Base-by-base conservation (phyloP, 495 filamentous ascomycete genomes). In the Niebla homalea region DNA sequence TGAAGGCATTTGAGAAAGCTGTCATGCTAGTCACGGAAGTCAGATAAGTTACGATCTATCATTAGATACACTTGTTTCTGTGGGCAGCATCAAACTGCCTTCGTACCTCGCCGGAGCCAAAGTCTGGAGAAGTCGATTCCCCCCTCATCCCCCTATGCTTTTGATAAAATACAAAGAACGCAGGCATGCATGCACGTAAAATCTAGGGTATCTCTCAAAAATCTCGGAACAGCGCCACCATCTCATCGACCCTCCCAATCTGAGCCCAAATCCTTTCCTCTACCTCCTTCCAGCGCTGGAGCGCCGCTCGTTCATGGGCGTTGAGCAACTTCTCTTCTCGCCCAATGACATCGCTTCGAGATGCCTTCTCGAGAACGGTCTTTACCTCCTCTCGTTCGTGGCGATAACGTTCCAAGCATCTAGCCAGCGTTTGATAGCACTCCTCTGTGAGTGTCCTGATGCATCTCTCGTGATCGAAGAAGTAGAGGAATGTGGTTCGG, bases 371-470 rank as follows among this genome's bases (percentile, higher is more conserved):
- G 0, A 97, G 64, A 20, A 93, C 75, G 19, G 75, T 74, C 55
- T 76, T 73, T 14, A 81, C 72, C 46, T 81, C 77, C 21, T 72
- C 70, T 21, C 79, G 74, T 63, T 95, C 87, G 36, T 81, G 77
- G 35, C 77, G 74, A 21, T 85, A 68, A 12, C 86, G 78, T 62
- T 94, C 86, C 45, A 96, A 57, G 39, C 79, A 81, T 36, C 87
- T 77, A n/a, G 84, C 76, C 88, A 97, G 94, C 12, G 81, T 77
- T 61, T 89, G 89, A 70, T 94, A 96, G 10, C 79, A 77, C 50
- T 84, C 81, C 39, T 89, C 78, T 8, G 94, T 63, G 6, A 94
- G 60, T 25, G 78, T 75, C 14, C 70, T 66, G 36, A 76, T 68
- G 18, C 80, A 78, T 29, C 83, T 77, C 18, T 87, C 80, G 1